Conservation (phyloP, 371 early-diverging fungal species). For the Mucor indicus region DNA sequence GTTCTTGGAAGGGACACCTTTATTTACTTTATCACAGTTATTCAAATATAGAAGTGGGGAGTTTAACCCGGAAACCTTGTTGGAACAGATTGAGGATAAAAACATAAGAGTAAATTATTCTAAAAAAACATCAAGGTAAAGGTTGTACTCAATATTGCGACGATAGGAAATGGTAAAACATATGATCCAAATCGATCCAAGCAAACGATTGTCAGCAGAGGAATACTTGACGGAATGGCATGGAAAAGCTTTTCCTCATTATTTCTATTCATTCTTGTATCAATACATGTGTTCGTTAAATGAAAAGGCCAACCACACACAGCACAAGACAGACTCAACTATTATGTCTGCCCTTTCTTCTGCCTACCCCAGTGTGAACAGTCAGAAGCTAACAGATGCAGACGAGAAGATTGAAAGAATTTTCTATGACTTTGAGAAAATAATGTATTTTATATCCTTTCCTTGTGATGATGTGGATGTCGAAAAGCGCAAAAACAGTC, state of each 20-base stretch:
- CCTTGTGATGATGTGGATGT: constrained; percentile 12
- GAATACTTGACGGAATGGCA: constrained; percentile 75
- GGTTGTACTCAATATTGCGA: background rate
- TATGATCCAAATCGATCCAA: constrained; percentile 88
- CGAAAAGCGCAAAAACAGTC: constrained; percentile 7
- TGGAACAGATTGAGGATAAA: constrained; percentile 81
- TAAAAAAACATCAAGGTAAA: background rate
- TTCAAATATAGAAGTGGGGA: constrained; percentile 82
- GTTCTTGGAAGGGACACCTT: constrained; percentile 85
- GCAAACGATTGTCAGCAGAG: constrained; percentile 65
- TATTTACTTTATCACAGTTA: constrained; percentile 88
- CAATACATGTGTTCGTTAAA: constrained; percentile 70
- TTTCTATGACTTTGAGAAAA: constrained; percentile 74
- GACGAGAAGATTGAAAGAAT: constrained; percentile 79
- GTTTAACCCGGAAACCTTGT: constrained; percentile 62
- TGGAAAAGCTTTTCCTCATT: constrained; percentile 76
- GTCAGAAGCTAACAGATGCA: constrained; percentile 49
- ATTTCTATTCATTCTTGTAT: constrained; percentile 76
- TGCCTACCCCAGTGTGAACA: constrained; percentile 19
- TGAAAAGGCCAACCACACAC: constrained; percentile 37
- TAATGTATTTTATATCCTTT: constrained; percentile 54
- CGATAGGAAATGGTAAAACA: constrained; percentile 64
- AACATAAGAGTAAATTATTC: constrained; percentile 59
- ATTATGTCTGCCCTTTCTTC: constrained; percentile 25
- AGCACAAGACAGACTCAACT: constrained; percentile 7